Percentiles rank a stretch among this genome's conserved stretches.
These are phyloP conservation scores for Nidula microcarpa DNA, from an alignment of 768 basidiomycete species.

Conservation along the genomic window DNA sequence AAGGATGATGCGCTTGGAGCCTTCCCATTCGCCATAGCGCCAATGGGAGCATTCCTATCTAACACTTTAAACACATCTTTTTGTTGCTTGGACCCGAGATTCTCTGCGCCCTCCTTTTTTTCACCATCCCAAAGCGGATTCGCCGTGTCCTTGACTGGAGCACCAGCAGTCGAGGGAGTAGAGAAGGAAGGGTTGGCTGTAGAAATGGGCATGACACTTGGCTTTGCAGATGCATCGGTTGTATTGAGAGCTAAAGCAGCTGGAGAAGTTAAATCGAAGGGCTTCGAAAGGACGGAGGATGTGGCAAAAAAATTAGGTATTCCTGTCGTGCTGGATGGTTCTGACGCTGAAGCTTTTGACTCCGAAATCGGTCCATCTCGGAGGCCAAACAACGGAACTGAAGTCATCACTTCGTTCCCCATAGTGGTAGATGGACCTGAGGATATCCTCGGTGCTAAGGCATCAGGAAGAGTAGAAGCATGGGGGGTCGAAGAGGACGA, in stretches of 20 bases:
- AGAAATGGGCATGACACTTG: neutral
- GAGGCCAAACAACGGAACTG: too few relatives aligned
- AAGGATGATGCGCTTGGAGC: neutral
- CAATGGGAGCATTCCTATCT: neutral
- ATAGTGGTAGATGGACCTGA: too few relatives aligned
- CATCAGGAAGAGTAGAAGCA: conserved; percentile 3
- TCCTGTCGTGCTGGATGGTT: conserved; percentile 1
- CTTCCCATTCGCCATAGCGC: neutral
- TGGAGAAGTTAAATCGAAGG: conserved; percentile 22
- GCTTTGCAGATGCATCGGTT: conserved; percentile 7
- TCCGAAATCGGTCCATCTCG: too few relatives aligned
- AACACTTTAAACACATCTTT: neutral
- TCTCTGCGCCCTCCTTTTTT: conserved; percentile 12
- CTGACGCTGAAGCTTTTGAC: too few relatives aligned
- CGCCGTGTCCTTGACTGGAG: conserved; percentile 33
- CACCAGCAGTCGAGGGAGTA: conserved; percentile 8
- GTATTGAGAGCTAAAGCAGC: conserved; percentile 15
- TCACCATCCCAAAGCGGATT: conserved; percentile 44
- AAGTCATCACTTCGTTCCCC: too few relatives aligned
- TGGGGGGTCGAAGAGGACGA: conserved; percentile 5
- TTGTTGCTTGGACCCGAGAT: too few relatives aligned
- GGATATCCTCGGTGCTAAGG: too few relatives aligned
- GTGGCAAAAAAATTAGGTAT: conserved; percentile 66
- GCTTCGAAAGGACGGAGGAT: conserved; percentile 43
- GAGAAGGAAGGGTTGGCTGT: conserved; percentile 3